Evolutionary conservation across 2,329 filamentous ascomycete species (phyloP), one percentile per base, ranked within the genome.

Genomic region (Colletotrichum spinosum): DNA sequence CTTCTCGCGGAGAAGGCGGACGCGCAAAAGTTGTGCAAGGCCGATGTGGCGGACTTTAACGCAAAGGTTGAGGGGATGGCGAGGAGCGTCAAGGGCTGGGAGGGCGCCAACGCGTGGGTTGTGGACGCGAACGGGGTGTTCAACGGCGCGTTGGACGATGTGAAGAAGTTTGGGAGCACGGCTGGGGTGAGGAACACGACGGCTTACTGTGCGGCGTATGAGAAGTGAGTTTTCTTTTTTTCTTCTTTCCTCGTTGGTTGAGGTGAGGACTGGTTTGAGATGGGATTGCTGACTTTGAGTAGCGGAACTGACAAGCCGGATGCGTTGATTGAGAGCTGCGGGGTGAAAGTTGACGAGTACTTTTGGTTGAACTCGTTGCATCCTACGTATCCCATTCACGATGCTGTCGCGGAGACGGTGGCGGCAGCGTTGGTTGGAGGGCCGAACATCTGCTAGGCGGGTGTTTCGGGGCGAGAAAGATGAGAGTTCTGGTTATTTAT

Each of bases 341-440:
- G 79, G 2, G 74, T 86, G 49, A 77, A 85, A 0, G 86, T 89
- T 3, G 85, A 90, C 71, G 77, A 90, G 75, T 90, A 90, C 72
- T 84, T 90, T 69, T 90, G 88, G 88, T 76, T 90, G 37, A 90
- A 90, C 69, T 79, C 74, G 44, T 73, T 90, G 68, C 88, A 90
- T 71, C 88, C 88, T n/a, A 90, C 88, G 0, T 88, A 84, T 71
- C 82, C 86, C 0, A 82, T 90, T 57, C 87, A 90, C 68, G 85
- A 89, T 55, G 84, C 84, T 6, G 82, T 88, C 8, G 88, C 88
- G 0, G 75, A 84, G 62, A 73, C 78, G 54, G 76, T 88, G 46
- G 79, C 80, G 3, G 72, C 75, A 57, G 72, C 75, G 4, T 68
- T 85, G 68, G 64, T 64, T 7, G 73, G 69, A 10, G 79, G 77